Evolutionary conservation across 805 yeast species (phyloP).

Genomic region (Yueomyces sp.): DNA sequence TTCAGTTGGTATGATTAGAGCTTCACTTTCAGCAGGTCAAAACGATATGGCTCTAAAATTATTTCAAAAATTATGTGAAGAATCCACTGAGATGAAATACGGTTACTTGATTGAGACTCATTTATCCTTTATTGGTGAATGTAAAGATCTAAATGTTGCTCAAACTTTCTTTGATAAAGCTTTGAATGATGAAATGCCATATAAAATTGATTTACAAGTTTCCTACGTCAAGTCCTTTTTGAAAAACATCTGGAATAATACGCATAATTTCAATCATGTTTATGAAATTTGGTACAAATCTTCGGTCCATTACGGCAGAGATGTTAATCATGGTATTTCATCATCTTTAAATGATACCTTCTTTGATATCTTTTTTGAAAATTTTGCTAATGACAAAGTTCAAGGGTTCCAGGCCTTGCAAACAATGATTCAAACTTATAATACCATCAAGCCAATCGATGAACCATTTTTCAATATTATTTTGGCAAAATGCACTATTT

Average conservation of each 20-base stretch:
- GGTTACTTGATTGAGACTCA: constrained; percentile 55
- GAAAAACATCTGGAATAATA: constrained; percentile 40
- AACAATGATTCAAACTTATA: constrained; percentile 37
- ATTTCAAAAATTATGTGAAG: constrained; percentile 40
- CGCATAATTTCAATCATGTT: constrained; percentile 40
- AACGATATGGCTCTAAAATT: constrained; percentile 46
- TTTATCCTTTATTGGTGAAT: constrained; percentile 58
- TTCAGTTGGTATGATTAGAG: constrained; percentile 54
- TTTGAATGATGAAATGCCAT: constrained; percentile 52
- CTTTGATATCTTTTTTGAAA: constrained; percentile 48
- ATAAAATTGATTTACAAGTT: constrained; percentile 50
- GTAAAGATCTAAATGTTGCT: constrained; percentile 54
- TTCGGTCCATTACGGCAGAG: constrained; percentile 36
- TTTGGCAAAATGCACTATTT: constrained; percentile 42
- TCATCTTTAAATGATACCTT: constrained; percentile 55
- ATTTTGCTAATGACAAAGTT: constrained; percentile 30
- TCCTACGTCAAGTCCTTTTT: constrained; percentile 51
- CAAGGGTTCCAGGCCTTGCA: constrained; percentile 43
- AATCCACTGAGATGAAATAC: constrained; percentile 4
- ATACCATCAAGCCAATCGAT: constrained; percentile 42
- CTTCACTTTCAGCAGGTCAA: constrained; percentile 48
- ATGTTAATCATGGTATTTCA: constrained; percentile 48
- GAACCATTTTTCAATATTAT: constrained; percentile 67
- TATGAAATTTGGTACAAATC: constrained; percentile 46
- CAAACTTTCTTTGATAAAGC: constrained; percentile 60